Evolutionary conservation across 495 filamentous ascomycete genomes (phyloP), one percentile per base, ranked within the genome.

Genomic region (Poronia punctata): DNA sequence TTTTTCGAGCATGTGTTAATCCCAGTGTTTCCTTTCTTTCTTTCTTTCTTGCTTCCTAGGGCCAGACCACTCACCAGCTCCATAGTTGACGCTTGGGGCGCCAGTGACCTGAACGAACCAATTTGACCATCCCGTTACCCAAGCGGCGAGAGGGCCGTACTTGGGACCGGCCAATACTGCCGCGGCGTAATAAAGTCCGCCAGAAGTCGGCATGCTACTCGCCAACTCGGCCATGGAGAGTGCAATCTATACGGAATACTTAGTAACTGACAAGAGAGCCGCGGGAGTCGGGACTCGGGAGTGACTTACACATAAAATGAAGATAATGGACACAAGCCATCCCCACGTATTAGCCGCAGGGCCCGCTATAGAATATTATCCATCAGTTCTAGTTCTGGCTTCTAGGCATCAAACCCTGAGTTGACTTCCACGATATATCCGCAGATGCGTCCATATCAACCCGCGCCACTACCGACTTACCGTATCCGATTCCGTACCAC

Each of bases 311-410:
- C 77, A 83, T 54, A 86, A 75, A 35, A 88, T 86, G 39, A 84
- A 85, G 10, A 79, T 35, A 70, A 86, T 83, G 17, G 80, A 80
- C 38, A 88, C 67, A 22, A 88, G 62, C 83, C 84, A 88, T 12
- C 84, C 84, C 84, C 84, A 87, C 2, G 80, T 80, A 81, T 87
- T 87, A n/a, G 81, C 82, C 9, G 78, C 82, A 1, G 82, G 84
- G 8, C 84, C 83, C 14, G 84, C 56, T 60, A 29, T 12, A 21
- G n/a, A 34, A 15, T 1, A 5, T 11, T 5, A 14, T 24, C 11
- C 24, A 45, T 59, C 35, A 56, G 46, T 30, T 10, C 4, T 20
- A 12, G 28, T 18, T 26, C 22, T 9, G 11, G 7, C 24, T 7
- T 27, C n/a, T n/a, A n/a, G n/a, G n/a, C n/a, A n/a, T n/a, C 24